Percentiles rank a stretch among this genome's conserved stretches.
These are phyloP conservation scores for Leccinum variicolor DNA, from an alignment of 768 basidiomycete species.

Conservation along the genomic window DNA sequence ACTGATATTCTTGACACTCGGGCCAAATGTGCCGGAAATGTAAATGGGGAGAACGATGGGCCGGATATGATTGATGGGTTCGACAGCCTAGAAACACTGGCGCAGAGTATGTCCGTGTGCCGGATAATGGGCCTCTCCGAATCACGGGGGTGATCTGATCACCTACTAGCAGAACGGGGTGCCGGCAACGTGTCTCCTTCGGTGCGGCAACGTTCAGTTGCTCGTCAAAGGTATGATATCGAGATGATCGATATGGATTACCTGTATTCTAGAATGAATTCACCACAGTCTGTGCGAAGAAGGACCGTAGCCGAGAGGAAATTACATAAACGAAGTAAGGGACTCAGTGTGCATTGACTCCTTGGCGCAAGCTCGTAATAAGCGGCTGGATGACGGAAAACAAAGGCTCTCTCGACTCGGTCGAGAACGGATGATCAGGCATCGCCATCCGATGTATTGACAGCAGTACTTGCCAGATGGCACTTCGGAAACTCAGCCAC, in stretches of 20 bases:
- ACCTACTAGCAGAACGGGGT: neutral
- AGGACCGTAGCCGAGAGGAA: conserved; percentile 6
- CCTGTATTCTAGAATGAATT: conserved; percentile 7
- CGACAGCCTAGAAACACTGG: neutral
- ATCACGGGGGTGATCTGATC: conserved; percentile 5
- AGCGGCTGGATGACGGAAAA: neutral
- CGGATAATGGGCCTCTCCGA: neutral
- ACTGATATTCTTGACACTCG: neutral
- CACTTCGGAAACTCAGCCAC: neutral
- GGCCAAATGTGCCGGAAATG: neutral
- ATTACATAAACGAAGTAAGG: conserved; percentile 1
- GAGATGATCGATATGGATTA: conserved; percentile 13
- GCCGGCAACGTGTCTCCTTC: conserved; percentile 3
- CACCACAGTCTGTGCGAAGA: neutral
- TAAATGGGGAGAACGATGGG: neutral
- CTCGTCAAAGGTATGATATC: conserved; percentile 1
- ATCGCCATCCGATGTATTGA: neutral
- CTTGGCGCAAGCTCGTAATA: conserved; percentile 9
- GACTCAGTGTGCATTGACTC: neutral
- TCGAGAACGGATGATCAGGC: neutral
- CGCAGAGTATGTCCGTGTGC: neutral
- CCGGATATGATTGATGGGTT: neutral
- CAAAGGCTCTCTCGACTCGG: neutral
- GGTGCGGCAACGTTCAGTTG: neutral
- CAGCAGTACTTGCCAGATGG: neutral